These are phyloP conservation scores for Apiospora pterosperma DNA, from an alignment of 2,329 filamentous ascomycete species.

Conservation along the genomic window DNA sequence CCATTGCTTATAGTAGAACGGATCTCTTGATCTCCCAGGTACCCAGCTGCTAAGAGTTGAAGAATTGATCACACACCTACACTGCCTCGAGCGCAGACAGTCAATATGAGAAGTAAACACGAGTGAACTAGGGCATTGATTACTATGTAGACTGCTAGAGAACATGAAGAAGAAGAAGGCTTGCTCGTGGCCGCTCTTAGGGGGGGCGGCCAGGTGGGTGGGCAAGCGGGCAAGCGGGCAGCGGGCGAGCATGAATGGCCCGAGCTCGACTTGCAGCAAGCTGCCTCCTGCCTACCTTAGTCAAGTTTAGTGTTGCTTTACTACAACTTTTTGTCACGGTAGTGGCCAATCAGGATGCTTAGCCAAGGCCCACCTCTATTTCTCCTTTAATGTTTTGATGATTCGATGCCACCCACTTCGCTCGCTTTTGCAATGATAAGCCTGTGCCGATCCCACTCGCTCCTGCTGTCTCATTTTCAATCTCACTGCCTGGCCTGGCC, in stretches of 20 bases:
- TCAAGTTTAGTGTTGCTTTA: background rate
- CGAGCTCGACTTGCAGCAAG: background rate
- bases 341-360: background rate
- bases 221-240: background rate
- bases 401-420: slow-evolving; percentile 2
- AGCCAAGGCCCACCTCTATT: background rate
- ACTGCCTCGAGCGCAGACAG: too few species aligned
- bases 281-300: slow-evolving; percentile 2
- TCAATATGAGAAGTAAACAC: too few species aligned
- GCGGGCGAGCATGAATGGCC: background rate
- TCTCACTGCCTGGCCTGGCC: background rate
- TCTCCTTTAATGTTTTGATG: slow-evolving; percentile 7
- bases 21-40: too few species aligned
- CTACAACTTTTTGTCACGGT: background rate
- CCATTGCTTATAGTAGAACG: too few species aligned
- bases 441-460: background rate
- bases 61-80: too few species aligned
- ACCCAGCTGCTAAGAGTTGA: too few species aligned
- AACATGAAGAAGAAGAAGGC: background rate
- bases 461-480: background rate
- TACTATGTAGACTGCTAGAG: too few species aligned
- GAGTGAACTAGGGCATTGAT: too few species aligned
- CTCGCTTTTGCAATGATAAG: background rate
- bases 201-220: too few species aligned
- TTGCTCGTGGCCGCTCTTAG: background rate